Conservation (phyloP, 371 early-diverging fungal species). For the Mucor mucedo region DNA sequence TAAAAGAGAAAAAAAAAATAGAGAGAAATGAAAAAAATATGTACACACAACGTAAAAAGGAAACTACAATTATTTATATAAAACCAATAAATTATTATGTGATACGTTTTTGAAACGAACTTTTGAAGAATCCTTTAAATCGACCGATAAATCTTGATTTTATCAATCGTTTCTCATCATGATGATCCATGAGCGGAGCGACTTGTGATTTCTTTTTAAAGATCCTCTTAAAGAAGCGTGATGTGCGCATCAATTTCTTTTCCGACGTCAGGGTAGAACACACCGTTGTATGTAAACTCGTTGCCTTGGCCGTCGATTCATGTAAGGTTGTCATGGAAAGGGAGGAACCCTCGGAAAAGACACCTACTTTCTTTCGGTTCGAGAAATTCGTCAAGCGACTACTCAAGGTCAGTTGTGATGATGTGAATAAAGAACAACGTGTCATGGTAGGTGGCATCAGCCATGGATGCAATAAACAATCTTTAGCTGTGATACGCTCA, state of each 20-base stretch:
- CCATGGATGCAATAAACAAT: constrained; percentile 82
- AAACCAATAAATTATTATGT: background rate
- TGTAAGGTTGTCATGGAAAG: constrained; percentile 8
- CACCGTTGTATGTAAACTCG: background rate
- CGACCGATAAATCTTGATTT: constrained; percentile 8
- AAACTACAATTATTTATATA: background rate
- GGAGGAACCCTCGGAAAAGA: constrained; percentile 2
- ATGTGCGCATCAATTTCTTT: background rate
- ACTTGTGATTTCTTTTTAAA: constrained; percentile 28
- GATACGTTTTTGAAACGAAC: constrained; percentile 24
- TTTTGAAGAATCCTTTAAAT: constrained; percentile 18
- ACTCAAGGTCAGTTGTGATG: constrained; percentile 23
- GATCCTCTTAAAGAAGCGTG: constrained; percentile 16
- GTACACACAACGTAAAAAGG: background rate
- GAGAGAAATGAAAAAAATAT: constrained; percentile 3
- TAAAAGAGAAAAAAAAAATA: constrained; percentile 2
- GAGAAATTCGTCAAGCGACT: constrained; percentile 19
- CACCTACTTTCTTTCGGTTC: constrained; percentile 14
- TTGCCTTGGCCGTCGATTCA: constrained; percentile 5
- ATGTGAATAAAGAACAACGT: constrained; percentile 7
- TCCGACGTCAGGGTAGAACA: background rate
- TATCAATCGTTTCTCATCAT: constrained; percentile 9
- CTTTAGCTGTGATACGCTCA: constrained; percentile 75
- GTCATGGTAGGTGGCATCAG: constrained; percentile 34
- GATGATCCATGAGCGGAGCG: constrained; percentile 6